Conservation (phyloP, 495 filamentous ascomycete genomes). For the Hypoxylon perforatum region DNA sequence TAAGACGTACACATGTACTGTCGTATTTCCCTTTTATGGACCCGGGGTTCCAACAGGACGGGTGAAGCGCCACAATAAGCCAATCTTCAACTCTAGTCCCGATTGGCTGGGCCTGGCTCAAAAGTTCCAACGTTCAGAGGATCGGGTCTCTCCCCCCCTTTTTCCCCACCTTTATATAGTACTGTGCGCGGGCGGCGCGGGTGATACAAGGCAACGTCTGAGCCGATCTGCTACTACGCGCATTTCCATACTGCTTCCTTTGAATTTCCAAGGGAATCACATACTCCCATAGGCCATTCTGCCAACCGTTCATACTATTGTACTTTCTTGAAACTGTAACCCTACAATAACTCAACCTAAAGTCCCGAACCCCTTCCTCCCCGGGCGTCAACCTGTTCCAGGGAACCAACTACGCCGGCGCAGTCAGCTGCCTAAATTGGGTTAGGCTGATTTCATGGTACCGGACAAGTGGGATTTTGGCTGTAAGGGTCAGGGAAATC, state of each 20-base stretch:
- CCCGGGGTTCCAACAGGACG: slow-evolving; percentile 1
- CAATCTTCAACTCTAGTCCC: neutral
- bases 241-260: neutral
- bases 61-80: slow-evolving; percentile 2
- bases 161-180: neutral
- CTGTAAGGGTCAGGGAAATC: slow-evolving; percentile 7
- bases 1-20: too few species aligned
- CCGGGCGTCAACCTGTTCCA: slow-evolving; percentile 4
- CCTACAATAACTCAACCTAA: too few species aligned
- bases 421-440: slow-evolving; percentile 30
- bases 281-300: too few species aligned
- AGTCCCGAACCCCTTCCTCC: neutral
- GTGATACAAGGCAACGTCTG: neutral
- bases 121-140: slow-evolving; percentile 10
- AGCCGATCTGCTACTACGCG: neutral
- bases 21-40: neutral
- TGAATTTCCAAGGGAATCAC: slow-evolving; percentile 7
- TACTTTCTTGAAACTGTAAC: too few species aligned
- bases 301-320: too few species aligned
- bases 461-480: slow-evolving; percentile 29
- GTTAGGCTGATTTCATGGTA: slow-evolving; percentile 21
- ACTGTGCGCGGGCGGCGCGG: neutral
- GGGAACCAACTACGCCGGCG: slow-evolving; percentile 10
- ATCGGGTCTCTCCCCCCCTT: neutral
- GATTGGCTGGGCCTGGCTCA: slow-evolving; percentile 3